phyloP scores from a whole-genome alignment of 345 rosid genomes.

The Ricinus communis region DNA sequence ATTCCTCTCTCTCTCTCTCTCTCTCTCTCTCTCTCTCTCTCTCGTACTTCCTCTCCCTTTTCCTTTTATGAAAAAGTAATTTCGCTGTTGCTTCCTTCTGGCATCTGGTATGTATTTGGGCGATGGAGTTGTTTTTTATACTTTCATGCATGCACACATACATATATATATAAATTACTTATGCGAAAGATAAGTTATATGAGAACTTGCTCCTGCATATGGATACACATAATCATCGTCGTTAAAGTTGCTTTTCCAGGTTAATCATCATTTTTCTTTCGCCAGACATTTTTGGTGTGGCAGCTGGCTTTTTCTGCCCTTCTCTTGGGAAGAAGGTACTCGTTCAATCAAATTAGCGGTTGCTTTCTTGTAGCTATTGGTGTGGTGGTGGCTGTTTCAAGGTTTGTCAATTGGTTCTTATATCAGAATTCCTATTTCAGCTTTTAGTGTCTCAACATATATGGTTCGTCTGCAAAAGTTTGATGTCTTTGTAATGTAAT shows the following conservation, averaged over 20 bases:
- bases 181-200: background rate
- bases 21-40: background rate
- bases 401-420: slow-evolving; percentile 35
- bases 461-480: background rate
- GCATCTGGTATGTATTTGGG: background rate
- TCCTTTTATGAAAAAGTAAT: background rate
- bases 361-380: slow-evolving; percentile 83
- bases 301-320: slow-evolving; percentile 65
- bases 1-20: background rate
- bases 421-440: background rate
- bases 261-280: background rate
- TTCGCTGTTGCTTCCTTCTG: background rate
- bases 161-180: background rate
- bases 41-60: too few relatives aligned
- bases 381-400: slow-evolving; percentile 72
- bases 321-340: slow-evolving; percentile 62
- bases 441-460: background rate
- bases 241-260: slow-evolving; percentile 2
- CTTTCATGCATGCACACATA: background rate
- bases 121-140: background rate
- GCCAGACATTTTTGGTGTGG: slow-evolving; percentile 88
- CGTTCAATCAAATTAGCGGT: slow-evolving; percentile 58
- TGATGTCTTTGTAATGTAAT: background rate
- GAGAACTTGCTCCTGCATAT: background rate
- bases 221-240: background rate